phyloP scores from a whole-genome alignment of 2,329 filamentous ascomycete species.

The Ceratocystis papillata region DNA sequence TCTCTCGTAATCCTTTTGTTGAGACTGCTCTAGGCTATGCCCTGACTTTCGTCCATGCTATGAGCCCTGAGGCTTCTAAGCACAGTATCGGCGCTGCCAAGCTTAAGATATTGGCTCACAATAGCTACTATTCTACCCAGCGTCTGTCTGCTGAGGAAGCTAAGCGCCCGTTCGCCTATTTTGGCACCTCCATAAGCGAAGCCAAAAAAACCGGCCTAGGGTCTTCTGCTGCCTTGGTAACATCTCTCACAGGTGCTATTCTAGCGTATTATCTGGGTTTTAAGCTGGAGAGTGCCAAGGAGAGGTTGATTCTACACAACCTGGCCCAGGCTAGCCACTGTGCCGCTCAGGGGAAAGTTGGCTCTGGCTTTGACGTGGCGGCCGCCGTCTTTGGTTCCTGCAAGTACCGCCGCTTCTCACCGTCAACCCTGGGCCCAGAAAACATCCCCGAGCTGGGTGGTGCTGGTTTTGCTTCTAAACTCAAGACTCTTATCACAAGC shows the following conservation, averaged over 20 bases:
- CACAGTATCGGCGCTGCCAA: constrained; percentile 54
- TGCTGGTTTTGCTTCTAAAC: constrained; percentile 52
- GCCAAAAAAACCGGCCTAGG: constrained; percentile 95
- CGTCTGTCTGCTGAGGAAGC: constrained; percentile 27
- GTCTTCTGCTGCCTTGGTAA: constrained; percentile 88
- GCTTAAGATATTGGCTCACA: constrained; percentile 84
- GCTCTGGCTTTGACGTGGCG: constrained; percentile 90
- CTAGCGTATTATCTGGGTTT: constrained; percentile 62
- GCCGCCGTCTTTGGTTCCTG: constrained; percentile 87
- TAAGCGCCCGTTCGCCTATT: constrained; percentile 57
- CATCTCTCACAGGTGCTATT: constrained; percentile 67
- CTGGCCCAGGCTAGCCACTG: constrained; percentile 89
- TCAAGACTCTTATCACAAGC: constrained; percentile 51
- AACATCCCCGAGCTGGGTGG: constrained; percentile 55
- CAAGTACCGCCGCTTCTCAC: constrained; percentile 85
- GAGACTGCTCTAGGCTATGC: constrained; percentile 83
- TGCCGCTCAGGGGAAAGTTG: constrained; percentile 91
- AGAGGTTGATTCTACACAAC: constrained; percentile 63
- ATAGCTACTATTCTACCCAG: constrained; percentile 81
- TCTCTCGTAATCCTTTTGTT: constrained; percentile 64
- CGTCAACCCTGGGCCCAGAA: constrained; percentile 49
- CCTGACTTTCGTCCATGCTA: constrained; percentile 62
- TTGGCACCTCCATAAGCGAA: constrained; percentile 60
- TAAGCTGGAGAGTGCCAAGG: constrained; percentile 8
- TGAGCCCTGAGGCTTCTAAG: constrained; percentile 30